A percentile compares a stretch with the other conserved stretches of the same genome.
Conservation (phyloP, 345 rosid species). For the Erucastrum elatum region DNA sequence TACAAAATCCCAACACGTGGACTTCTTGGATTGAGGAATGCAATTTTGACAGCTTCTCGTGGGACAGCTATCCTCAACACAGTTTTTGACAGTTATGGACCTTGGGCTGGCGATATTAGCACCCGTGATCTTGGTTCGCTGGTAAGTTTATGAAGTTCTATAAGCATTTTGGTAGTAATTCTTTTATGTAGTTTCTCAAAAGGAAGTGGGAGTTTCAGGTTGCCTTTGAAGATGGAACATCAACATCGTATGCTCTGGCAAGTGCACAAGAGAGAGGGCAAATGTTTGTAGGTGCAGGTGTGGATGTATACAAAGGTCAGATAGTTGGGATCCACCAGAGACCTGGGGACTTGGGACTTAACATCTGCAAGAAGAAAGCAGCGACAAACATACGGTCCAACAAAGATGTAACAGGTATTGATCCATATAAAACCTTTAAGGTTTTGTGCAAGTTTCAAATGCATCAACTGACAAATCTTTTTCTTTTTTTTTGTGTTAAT, state of each 20-base stretch:
- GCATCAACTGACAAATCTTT: neutral
- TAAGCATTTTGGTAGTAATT: neutral
- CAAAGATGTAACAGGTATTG: slow-evolving; percentile 79
- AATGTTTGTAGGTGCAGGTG: slow-evolving; percentile 81
- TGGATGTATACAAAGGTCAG: slow-evolving; percentile 86
- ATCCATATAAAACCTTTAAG: neutral
- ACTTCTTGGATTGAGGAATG: slow-evolving; percentile 94
- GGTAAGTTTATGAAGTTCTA: slow-evolving; percentile 52
- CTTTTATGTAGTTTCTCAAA: slow-evolving; percentile 8
- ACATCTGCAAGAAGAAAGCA: slow-evolving; percentile 94
- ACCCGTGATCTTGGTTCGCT: slow-evolving; percentile 92
- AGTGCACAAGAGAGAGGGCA: slow-evolving; percentile 94
- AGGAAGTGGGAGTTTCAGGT: slow-evolving; percentile 53
- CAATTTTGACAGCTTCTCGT: slow-evolving; percentile 94
- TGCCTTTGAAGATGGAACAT: slow-evolving; percentile 86
- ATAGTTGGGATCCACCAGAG: slow-evolving; percentile 94
- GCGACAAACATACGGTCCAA: slow-evolving; percentile 93
- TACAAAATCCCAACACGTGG: slow-evolving; percentile 98
- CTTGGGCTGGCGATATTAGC: slow-evolving; percentile 86
- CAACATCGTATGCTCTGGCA: slow-evolving; percentile 80
- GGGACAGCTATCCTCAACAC: slow-evolving; percentile 96
- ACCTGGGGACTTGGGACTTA: slow-evolving; percentile 80
- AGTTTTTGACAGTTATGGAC: slow-evolving; percentile 84
- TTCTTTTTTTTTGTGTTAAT: neutral
- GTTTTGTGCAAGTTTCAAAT: slow-evolving; percentile 10